Percentiles rank a stretch among this genome's conserved stretches.
These are phyloP conservation scores for Colletotrichum higginsianum DNA, from an alignment of 2,329 filamentous ascomycete species.

Conservation along the genomic window DNA sequence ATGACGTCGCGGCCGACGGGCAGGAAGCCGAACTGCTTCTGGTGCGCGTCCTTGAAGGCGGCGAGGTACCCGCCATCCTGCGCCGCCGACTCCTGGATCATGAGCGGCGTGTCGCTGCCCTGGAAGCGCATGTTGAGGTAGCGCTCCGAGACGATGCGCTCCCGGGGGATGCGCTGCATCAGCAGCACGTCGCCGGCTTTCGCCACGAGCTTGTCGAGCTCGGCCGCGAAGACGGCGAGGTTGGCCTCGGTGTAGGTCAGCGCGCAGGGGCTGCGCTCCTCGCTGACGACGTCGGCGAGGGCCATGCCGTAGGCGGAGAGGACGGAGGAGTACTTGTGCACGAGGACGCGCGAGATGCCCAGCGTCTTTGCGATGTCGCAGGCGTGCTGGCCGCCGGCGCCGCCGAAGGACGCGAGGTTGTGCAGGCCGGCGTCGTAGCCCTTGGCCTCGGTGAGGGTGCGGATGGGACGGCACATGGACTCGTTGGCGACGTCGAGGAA, in stretches of 20 bases:
- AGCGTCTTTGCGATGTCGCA: constrained; percentile 55
- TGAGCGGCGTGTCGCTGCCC: constrained; percentile 60
- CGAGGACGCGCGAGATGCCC: constrained; percentile 54
- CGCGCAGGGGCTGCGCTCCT: constrained; percentile 51
- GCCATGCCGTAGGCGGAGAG: constrained; percentile 60
- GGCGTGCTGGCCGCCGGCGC: constrained; percentile 58
- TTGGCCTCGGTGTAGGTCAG: constrained; percentile 43
- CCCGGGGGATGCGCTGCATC: constrained; percentile 32
- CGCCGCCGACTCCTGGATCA: constrained; percentile 51
- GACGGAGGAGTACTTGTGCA: constrained; percentile 51
- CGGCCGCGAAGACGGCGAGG: constrained; percentile 41
- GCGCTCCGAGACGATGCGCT: constrained; percentile 46
- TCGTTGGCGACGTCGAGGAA: constrained; percentile 55
- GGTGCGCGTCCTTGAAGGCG: constrained; percentile 55
- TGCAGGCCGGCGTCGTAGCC: constrained; percentile 54
- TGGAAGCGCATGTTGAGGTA: constrained; percentile 62
- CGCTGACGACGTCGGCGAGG: constrained; percentile 54
- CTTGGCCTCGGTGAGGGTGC: constrained; percentile 53
- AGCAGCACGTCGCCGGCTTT: constrained; percentile 57
- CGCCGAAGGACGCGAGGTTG: constrained; percentile 55
- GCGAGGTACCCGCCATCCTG: constrained; percentile 47
- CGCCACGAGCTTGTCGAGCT: constrained; percentile 48
- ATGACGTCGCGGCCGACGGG: constrained; percentile 55
- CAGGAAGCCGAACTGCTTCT: constrained; percentile 59
- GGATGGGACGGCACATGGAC: constrained; percentile 54